Percentiles rank a stretch among this genome's conserved stretches.
Conservation (phyloP, 768 basidiomycete species). For the Serendipita sp. region DNA sequence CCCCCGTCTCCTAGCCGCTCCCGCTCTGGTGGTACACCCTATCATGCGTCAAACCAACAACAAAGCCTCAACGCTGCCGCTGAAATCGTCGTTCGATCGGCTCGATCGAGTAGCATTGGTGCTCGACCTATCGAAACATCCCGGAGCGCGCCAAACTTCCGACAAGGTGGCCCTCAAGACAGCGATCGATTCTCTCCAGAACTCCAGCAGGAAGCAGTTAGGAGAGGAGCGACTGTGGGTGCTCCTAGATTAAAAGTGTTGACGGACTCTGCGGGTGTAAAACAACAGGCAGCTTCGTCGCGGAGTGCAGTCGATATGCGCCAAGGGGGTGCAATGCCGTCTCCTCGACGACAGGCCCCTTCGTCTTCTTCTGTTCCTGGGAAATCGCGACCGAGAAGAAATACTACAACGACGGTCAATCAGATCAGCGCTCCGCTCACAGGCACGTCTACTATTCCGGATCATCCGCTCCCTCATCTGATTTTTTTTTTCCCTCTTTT, state of each 20-base stretch:
- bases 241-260: background rate
- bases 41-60: constrained; percentile 37
- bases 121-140: background rate
- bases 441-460: too few relatives aligned
- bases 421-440: background rate
- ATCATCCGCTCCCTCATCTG: too few relatives aligned
- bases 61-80: constrained; percentile 61
- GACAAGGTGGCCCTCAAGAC: too few relatives aligned
- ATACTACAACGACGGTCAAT: background rate
- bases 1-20: background rate
- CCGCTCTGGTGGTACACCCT: background rate
- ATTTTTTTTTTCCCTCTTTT: too few relatives aligned
- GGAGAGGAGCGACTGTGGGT: background rate
- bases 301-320: constrained; percentile 1
- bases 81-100: constrained; percentile 34
- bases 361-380: background rate
- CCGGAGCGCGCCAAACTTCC: constrained; percentile 6
- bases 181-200: background rate
- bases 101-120: background rate
- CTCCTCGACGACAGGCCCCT: background rate
- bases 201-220: background rate
- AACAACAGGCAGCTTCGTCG: background rate
- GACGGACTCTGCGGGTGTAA: background rate
- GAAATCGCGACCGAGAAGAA: background rate
- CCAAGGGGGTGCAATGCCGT: background rate